Percentiles rank a stretch among this genome's conserved stretches.
Evolutionary conservation across 1,284 basidiomycete species (phyloP).

Genomic region (Phellopilus nigrolimitatus): DNA sequence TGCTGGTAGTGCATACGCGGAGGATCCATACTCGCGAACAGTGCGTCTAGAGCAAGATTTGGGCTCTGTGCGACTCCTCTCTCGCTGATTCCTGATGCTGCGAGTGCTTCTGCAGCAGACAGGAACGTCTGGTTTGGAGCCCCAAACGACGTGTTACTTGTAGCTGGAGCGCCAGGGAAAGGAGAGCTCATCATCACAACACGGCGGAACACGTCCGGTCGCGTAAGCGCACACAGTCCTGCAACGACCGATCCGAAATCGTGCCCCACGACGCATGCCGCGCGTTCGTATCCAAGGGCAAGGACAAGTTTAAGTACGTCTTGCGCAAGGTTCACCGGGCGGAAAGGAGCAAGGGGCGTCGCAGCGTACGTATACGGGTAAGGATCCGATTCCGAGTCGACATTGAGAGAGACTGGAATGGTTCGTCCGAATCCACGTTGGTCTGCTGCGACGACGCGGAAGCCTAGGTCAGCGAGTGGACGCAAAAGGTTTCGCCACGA

Average conservation of each 20-base stretch:
- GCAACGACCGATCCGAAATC: constrained; percentile 55
- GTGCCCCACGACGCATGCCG: constrained; percentile 50
- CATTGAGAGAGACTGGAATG: constrained; percentile 21
- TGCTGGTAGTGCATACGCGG: constrained; percentile 55
- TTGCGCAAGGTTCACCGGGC: constrained; percentile 44
- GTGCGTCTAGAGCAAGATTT: constrained; percentile 20
- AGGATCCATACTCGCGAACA: constrained; percentile 39
- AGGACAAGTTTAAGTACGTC: constrained; percentile 51
- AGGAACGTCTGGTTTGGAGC: constrained; percentile 15
- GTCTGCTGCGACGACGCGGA: constrained; percentile 34
- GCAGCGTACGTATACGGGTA: constrained; percentile 35
- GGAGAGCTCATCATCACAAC: constrained; percentile 59
- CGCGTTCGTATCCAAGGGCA: constrained; percentile 44
- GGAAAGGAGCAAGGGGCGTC: constrained; percentile 45
- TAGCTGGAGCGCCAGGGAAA: constrained; percentile 45
- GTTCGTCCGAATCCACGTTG: constrained; percentile 33
- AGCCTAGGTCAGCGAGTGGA: constrained; percentile 41
- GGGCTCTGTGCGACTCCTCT: constrained; percentile 17
- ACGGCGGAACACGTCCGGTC: constrained; percentile 51
- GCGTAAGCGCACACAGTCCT: constrained; percentile 45
- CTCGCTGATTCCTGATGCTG: constrained; percentile 16
- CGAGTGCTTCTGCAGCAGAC: constrained; percentile 11
- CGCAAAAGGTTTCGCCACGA: constrained; percentile 57
- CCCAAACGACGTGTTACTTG: no score
- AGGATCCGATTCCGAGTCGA: constrained; percentile 3